Percentiles rank a stretch among this genome's conserved stretches.
phyloP scores from a whole-genome alignment of 2,329 filamentous ascomycete genomes.

The Nemania sp. region DNA sequence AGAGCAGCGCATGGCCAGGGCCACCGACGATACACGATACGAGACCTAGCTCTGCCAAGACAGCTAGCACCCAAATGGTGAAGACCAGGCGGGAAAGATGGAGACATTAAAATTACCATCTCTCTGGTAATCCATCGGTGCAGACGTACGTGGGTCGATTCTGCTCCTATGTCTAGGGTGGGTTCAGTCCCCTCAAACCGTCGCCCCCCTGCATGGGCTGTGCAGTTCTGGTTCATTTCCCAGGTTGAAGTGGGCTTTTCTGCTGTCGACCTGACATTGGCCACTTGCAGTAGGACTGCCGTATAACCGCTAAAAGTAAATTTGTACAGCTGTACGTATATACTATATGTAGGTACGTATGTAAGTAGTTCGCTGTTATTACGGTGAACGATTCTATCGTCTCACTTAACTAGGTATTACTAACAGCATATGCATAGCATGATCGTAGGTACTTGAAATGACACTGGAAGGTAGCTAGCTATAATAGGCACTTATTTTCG shows the following conservation, averaged over 20 bases:
- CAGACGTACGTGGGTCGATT: slow-evolving; percentile 25
- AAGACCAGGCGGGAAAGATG: slow-evolving; percentile 20
- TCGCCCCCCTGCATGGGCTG: slow-evolving; percentile 34
- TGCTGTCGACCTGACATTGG: slow-evolving; percentile 29
- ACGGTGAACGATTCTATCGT: slow-evolving; percentile 12
- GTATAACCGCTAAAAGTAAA: slow-evolving; percentile 2
- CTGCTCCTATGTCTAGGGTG: slow-evolving; percentile 18
- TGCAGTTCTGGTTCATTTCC: slow-evolving; percentile 36
- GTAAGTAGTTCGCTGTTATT: background rate
- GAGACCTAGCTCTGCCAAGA: slow-evolving; percentile 31
- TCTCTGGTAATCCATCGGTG: slow-evolving; percentile 15
- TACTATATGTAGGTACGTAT: background rate
- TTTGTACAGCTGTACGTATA: background rate
- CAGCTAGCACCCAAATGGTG: slow-evolving; percentile 12
- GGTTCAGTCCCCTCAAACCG: slow-evolving; percentile 18
- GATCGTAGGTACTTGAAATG: background rate
- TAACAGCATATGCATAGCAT: background rate
- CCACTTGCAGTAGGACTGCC: slow-evolving; percentile 6
- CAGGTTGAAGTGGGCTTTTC: slow-evolving; percentile 11
- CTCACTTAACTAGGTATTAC: background rate
- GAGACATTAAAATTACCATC: slow-evolving; percentile 36
- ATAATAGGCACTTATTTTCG: no score
- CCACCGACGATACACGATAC: slow-evolving; percentile 29
- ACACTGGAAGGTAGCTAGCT: no score
- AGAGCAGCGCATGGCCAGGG: slow-evolving; percentile 21